Evolutionary conservation across 73 alveolate genomes (phyloP).

Genomic region (Vitrella brassicaformis): DNA sequence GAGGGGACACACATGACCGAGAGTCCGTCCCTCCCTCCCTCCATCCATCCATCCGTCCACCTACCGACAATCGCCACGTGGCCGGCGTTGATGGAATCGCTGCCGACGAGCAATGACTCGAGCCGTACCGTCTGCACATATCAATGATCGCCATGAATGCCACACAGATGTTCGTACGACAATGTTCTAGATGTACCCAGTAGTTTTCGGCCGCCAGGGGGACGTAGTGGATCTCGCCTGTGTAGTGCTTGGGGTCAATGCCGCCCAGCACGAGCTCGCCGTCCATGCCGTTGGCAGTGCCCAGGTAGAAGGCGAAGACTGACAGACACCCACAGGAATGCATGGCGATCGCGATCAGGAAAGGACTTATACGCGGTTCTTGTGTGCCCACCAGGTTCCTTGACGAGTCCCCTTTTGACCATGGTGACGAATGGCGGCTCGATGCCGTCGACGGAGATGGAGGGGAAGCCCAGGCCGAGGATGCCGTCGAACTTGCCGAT

Average conservation of each 20-base stretch:
- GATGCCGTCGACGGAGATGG: slow-evolving; percentile 55
- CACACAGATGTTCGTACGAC: no score
- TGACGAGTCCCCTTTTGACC: slow-evolving; percentile 7
- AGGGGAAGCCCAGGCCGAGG: slow-evolving; percentile 66
- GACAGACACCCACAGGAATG: background rate
- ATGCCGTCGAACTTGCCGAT: slow-evolving; percentile 66
- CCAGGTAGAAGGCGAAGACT: slow-evolving; percentile 30
- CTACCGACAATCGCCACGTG: slow-evolving; percentile 22
- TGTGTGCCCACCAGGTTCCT: background rate
- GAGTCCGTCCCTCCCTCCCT: no score
- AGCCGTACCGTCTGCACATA: no score
- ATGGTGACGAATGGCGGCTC: slow-evolving; percentile 44
- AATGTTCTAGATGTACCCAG: no score
- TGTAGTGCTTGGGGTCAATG: slow-evolving; percentile 30
- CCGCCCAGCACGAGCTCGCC: slow-evolving; percentile 35
- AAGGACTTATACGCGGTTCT: background rate
- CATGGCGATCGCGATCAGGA: background rate
- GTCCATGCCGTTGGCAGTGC: slow-evolving; percentile 1
- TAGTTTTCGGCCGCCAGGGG: slow-evolving; percentile 12
- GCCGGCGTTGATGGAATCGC: slow-evolving; percentile 10
- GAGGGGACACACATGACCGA: no score
- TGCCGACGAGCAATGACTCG: slow-evolving; percentile 14
- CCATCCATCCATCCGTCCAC: no score
- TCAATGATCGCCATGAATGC: no score
- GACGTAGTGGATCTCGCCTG: slow-evolving; percentile 13